Base-by-base conservation (phyloP, 768 basidiomycete species). In the Pulveroboletus sp. region DNA sequence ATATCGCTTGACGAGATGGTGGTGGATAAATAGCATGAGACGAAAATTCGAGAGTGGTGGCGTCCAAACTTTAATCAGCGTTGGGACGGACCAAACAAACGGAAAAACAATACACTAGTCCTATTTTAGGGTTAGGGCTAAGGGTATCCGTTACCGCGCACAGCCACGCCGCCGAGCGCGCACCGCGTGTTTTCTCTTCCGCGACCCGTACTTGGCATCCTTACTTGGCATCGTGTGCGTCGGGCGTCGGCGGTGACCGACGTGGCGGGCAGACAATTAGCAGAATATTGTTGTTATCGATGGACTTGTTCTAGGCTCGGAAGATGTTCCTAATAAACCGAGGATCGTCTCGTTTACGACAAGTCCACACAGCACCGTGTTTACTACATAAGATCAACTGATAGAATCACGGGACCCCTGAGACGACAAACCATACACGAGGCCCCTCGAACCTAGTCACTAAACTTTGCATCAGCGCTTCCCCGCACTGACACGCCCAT, bases 11-110 rank as follows among this genome's bases (percentile, higher is more conserved):
- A 68, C 58, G 52, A 51, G 69, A 61, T 72, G 69, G 66, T 72
- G 70, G 69, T 56, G 68, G 71, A 74, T 78, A 79, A 72, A 76
- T 75, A 75, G 60, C 64, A 71, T 70, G 65, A 65, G 69, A 70
- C 61, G 61, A 66, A 71, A 69, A 65, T 41, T 60, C 59, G 62
- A 48, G 55, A 59, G 68, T 41, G 7, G 31, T n/a, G n/a, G n/a
- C n/a, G n/a, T n/a, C 55, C 56, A 59, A 67, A 62, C 58, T 60
- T 63, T 57, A 63, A 53, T 63, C 56, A 55, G 50, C 50, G 60
- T 63, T 63, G 53, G 33, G 50, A 16, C 40, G 27, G 49, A 55
- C 60, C 64, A 68, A 67, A 67, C 67, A 65, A 67, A 61, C 44
- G 49, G 52, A 58, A 65, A 40, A 6, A 14, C 32, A 32, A 32